These are phyloP conservation scores for Thelonectria olida DNA, from an alignment of 2,329 filamentous ascomycete species.

Conservation along the genomic window DNA sequence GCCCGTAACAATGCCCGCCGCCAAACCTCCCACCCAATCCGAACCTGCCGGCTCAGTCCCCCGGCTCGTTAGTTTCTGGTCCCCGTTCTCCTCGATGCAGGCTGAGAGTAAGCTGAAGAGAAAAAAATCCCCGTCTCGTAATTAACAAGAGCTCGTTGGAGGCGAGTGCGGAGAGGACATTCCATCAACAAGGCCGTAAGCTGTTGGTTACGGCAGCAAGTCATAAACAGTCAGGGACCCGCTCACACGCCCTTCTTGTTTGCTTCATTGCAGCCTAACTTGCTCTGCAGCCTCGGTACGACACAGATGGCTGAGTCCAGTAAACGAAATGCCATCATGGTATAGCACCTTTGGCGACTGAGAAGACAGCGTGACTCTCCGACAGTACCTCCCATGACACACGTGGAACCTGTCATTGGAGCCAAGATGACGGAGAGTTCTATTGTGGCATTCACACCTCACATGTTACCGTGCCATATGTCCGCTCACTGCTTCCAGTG, in stretches of 20 bases:
- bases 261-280: background rate
- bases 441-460: too few species aligned
- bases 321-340: background rate
- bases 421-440: too few species aligned
- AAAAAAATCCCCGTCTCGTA: background rate
- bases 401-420: background rate
- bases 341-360: background rate
- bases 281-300: too few species aligned
- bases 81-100: background rate
- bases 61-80: background rate
- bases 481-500: too few species aligned
- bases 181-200: background rate
- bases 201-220: background rate
- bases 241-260: background rate
- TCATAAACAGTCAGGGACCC: background rate
- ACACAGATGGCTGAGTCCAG: background rate
- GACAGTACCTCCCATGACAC: too few species aligned
- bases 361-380: background rate
- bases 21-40: conserved; percentile 14
- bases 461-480: too few species aligned
- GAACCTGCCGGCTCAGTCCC: conserved; percentile 7
- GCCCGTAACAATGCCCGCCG: conserved; percentile 19
- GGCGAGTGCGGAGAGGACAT: too few species aligned
- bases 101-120: background rate
- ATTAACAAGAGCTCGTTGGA: background rate